Evolutionary conservation across 1,284 basidiomycete genomes (phyloP).

Genomic region (Taiwanofungus camphoratus): DNA sequence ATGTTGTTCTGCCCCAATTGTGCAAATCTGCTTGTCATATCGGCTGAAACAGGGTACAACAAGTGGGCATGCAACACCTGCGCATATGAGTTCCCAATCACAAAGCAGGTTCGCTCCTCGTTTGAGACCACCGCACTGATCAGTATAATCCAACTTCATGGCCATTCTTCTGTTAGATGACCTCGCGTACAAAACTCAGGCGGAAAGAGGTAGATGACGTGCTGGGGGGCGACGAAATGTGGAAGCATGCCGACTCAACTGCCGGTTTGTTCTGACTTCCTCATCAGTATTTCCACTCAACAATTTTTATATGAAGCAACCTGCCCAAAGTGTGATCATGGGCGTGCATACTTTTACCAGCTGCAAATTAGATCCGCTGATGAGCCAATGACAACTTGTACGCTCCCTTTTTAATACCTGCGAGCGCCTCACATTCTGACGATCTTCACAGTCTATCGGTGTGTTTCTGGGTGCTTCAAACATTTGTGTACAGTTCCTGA

Average conservation of each 20-base stretch:
- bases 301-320: conserved; percentile 36
- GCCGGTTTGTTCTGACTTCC: conserved; percentile 45
- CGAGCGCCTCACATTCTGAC: conserved; percentile 6
- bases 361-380: conserved; percentile 95
- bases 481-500: background rate
- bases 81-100: conserved; percentile 89
- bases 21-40: conserved; percentile 86
- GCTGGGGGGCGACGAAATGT: conserved; percentile 87
- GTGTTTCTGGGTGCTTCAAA: no score
- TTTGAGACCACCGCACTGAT: background rate
- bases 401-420: conserved; percentile 30
- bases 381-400: conserved; percentile 96
- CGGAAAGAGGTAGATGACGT: conserved; percentile 92
- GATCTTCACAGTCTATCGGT: conserved; percentile 30
- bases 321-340: conserved; percentile 90
- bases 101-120: conserved; percentile 51
- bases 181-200: conserved; percentile 75
- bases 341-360: conserved; percentile 91
- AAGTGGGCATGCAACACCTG: conserved; percentile 94
- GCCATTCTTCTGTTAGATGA: conserved; percentile 55
- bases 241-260: conserved; percentile 93
- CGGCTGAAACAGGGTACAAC: conserved; percentile 67
- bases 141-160: background rate
- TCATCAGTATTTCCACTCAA: background rate
- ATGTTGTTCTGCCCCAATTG: conserved; percentile 94